phyloP scores from a whole-genome alignment of 768 basidiomycete genomes.

The Mycena alexandri region DNA sequence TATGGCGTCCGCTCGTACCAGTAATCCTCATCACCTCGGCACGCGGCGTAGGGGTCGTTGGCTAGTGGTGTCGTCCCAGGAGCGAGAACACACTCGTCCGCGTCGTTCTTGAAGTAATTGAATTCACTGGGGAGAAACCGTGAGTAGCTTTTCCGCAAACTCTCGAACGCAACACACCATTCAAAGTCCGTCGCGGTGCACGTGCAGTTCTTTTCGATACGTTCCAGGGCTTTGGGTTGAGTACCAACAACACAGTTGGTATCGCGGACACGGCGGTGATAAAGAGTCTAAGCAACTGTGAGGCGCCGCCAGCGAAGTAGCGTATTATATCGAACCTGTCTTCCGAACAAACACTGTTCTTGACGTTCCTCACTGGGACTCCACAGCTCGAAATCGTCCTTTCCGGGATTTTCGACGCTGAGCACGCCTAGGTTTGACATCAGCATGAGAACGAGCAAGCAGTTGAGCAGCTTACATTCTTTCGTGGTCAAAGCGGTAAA shows the following conservation, averaged over 20 bases:
- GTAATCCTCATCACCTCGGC: conserved; percentile 72
- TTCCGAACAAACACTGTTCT: conserved; percentile 92
- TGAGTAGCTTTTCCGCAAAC: conserved; percentile 4
- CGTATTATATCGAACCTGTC: conserved; percentile 67
- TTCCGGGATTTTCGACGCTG: conserved; percentile 74
- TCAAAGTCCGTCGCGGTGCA: conserved; percentile 89
- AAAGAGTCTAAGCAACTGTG: conserved; percentile 72
- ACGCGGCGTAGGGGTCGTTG: conserved; percentile 65
- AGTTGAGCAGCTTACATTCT: conserved; percentile 70
- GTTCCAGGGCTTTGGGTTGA: conserved; percentile 63
- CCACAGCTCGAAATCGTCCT: conserved; percentile 98
- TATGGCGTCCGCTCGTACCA: conserved; percentile 97
- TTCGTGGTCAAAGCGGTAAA: conserved; percentile 81
- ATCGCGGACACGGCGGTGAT: conserved; percentile 87
- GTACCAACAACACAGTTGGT: conserved; percentile 88
- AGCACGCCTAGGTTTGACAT: conserved; percentile 69
- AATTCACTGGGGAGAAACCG: conserved; percentile 78
- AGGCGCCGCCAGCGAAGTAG: conserved; percentile 14
- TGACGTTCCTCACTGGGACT: conserved; percentile 91
- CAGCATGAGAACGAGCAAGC: conserved; percentile 5
- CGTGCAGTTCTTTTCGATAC: conserved; percentile 75
- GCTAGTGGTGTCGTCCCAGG: conserved; percentile 74
- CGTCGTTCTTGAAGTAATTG: conserved; percentile 80
- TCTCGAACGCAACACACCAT: conserved; percentile 69
- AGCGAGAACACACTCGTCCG: conserved; percentile 83